Conservation (phyloP, 2,329 filamentous ascomycete species). For the Colletotrichum tropicale region DNA sequence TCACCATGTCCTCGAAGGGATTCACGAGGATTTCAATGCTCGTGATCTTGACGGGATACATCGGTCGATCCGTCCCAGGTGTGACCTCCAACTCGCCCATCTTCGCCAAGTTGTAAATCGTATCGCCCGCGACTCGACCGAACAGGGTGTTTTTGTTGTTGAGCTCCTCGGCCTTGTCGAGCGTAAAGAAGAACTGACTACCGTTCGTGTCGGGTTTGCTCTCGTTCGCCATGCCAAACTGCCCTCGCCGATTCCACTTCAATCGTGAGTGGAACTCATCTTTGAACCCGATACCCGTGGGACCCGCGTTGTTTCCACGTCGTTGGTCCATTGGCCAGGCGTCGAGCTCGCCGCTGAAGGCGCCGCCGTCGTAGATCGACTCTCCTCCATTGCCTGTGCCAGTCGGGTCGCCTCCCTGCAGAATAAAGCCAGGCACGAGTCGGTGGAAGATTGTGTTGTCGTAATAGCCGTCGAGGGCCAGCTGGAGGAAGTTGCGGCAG, state of each 20-base stretch:
- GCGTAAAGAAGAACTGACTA: conserved; percentile 96
- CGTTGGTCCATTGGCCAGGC: conserved; percentile 72
- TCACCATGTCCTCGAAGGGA: conserved; percentile 82
- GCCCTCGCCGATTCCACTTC: conserved; percentile 88
- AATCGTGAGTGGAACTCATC: conserved; percentile 93
- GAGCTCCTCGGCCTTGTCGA: conserved; percentile 84
- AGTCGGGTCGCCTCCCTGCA: conserved; percentile 94
- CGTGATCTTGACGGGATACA: conserved; percentile 84
- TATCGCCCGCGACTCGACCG: conserved; percentile 89
- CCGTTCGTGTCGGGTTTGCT: conserved; percentile 80
- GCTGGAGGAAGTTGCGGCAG: conserved; percentile 93
- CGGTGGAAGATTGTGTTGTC: conserved; percentile 93
- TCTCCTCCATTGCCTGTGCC: conserved; percentile 91
- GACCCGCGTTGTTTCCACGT: conserved; percentile 64
- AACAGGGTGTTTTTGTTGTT: conserved; percentile 93
- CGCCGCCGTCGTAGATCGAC: conserved; percentile 87
- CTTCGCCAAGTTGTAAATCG: conserved; percentile 93
- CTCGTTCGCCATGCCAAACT: conserved; percentile 96
- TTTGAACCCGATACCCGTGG: conserved; percentile 64
- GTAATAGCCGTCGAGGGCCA: conserved; percentile 95
- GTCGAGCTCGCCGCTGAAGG: conserved; percentile 74
- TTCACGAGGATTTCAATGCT: conserved; percentile 79
- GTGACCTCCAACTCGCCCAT: conserved; percentile 88
- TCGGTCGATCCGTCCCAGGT: conserved; percentile 78
- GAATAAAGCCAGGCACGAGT: conserved; percentile 86